Percentiles rank a stretch among this genome's conserved stretches.
These are phyloP conservation scores for Draba incana DNA, from an alignment of 345 rosid genomes.

Conservation along the genomic window DNA sequence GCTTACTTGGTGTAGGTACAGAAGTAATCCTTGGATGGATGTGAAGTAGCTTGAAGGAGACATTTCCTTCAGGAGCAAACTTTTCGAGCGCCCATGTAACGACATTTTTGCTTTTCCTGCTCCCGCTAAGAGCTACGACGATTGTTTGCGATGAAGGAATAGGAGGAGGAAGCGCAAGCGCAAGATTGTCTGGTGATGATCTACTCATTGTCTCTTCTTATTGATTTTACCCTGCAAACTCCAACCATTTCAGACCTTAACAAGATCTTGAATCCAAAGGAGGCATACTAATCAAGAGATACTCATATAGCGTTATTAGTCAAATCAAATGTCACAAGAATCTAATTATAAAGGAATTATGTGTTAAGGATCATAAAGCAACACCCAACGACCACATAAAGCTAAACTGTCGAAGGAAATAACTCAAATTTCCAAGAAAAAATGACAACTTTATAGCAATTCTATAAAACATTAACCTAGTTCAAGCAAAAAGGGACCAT, in stretches of 20 bases:
- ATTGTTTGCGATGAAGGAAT: constrained; percentile 41
- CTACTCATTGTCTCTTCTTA: constrained; percentile 30
- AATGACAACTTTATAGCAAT: constrained; percentile 2
- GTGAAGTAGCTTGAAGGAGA: constrained; percentile 67
- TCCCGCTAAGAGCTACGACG: constrained; percentile 70
- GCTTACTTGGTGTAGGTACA: constrained; percentile 89
- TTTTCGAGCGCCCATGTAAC: constrained; percentile 60
- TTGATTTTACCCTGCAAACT: constrained; percentile 27
- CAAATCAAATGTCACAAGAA: constrained; percentile 3
- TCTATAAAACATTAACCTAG: neutral
- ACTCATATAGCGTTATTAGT: neutral
- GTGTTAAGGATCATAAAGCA: constrained; percentile 3
- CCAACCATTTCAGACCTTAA: constrained; percentile 24
- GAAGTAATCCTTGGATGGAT: constrained; percentile 59
- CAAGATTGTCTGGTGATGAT: constrained; percentile 34
- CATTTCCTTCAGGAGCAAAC: constrained; percentile 57
- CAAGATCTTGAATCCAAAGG: constrained; percentile 15
- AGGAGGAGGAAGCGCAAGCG: constrained; percentile 33
- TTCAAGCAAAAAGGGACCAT: constrained; percentile 7
- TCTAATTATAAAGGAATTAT: neutral
- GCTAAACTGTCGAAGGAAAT: neutral
- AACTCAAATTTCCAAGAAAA: constrained; percentile 4
- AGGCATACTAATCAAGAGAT: neutral
- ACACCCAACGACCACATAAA: constrained; percentile 3
- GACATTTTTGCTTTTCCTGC: constrained; percentile 51